These are phyloP conservation scores for Globisporangium takayamanum DNA, from an alignment of 352 stramenopile genomes.

Conservation along the genomic window DNA sequence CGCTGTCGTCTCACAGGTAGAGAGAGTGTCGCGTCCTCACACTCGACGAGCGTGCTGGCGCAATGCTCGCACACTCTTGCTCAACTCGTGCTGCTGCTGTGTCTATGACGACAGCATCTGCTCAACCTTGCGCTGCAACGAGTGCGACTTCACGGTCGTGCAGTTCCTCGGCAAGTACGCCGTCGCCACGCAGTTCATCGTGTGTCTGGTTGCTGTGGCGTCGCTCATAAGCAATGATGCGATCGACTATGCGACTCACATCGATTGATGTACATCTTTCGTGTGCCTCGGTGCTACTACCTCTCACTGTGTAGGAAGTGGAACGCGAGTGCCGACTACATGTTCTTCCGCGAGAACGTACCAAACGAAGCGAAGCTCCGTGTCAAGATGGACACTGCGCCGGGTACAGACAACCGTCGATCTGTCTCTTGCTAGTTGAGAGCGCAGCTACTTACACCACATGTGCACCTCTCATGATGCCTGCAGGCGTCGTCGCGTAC, in stretches of 20 bases:
- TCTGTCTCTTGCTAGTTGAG: neutral
- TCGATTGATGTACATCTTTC: neutral
- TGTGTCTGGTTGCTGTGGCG: neutral
- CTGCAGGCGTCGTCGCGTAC: conserved; percentile 48
- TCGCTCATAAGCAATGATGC: neutral
- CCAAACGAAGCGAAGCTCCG: conserved; percentile 62
- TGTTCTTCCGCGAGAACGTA: conserved; percentile 82
- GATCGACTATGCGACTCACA: neutral
- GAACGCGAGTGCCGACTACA: conserved; percentile 66
- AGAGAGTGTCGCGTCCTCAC: neutral
- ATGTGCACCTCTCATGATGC: no score
- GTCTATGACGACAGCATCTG: conserved; percentile 30
- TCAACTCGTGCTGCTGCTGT: neutral
- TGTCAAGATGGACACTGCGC: conserved; percentile 47
- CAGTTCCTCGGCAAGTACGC: conserved; percentile 68
- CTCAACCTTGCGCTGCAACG: conserved; percentile 72
- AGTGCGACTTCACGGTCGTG: conserved; percentile 77
- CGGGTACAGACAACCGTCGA: conserved; percentile 21
- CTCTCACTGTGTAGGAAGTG: conserved; percentile 37
- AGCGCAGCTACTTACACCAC: neutral
- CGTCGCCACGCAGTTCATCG: neutral
- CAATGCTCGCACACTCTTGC: neutral
- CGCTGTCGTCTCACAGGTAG: conserved; percentile 45
- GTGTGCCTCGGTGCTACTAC: neutral
- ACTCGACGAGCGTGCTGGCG: neutral